These are phyloP conservation scores for Monosporascus sp. DNA, from an alignment of 2,329 filamentous ascomycete genomes.

Conservation along the genomic window DNA sequence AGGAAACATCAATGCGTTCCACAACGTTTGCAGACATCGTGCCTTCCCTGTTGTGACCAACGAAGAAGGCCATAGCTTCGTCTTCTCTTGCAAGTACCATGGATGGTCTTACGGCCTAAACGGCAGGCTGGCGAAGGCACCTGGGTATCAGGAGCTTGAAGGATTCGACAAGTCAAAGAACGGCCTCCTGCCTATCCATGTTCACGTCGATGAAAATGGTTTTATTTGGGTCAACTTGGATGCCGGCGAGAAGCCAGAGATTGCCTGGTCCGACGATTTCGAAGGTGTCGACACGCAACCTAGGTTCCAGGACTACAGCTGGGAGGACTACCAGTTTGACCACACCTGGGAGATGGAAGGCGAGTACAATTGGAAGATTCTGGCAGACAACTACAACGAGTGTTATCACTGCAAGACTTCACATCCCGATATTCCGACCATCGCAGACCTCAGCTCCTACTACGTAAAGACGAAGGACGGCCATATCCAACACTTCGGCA, in stretches of 20 bases:
- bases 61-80: conserved; percentile 42
- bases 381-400: conserved; percentile 61
- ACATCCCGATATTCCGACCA: conserved; percentile 50
- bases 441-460: conserved; percentile 54
- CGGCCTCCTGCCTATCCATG: conserved; percentile 48
- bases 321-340: conserved; percentile 50
- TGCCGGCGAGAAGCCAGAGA: conserved; percentile 34
- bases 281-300: conserved; percentile 39
- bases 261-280: conserved; percentile 49
- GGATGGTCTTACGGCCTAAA: conserved; percentile 56
- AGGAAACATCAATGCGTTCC: conserved; percentile 51
- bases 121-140: conserved; percentile 55
- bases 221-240: conserved; percentile 58
- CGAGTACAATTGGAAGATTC: conserved; percentile 55
- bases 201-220: conserved; percentile 45
- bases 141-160: conserved; percentile 48
- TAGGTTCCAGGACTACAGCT: conserved; percentile 40
- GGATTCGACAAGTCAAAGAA: conserved; percentile 54
- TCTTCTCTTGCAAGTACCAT: conserved; percentile 56
- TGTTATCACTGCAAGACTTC: conserved; percentile 59
- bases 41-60: conserved; percentile 53
- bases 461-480: conserved; percentile 41
- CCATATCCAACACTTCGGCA: conserved; percentile 45
- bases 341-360: conserved; percentile 52
- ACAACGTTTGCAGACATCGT: conserved; percentile 58